phyloP scores from a whole-genome alignment of 371 early-diverging fungal genomes.

The Zopfochytrium polystomum region DNA sequence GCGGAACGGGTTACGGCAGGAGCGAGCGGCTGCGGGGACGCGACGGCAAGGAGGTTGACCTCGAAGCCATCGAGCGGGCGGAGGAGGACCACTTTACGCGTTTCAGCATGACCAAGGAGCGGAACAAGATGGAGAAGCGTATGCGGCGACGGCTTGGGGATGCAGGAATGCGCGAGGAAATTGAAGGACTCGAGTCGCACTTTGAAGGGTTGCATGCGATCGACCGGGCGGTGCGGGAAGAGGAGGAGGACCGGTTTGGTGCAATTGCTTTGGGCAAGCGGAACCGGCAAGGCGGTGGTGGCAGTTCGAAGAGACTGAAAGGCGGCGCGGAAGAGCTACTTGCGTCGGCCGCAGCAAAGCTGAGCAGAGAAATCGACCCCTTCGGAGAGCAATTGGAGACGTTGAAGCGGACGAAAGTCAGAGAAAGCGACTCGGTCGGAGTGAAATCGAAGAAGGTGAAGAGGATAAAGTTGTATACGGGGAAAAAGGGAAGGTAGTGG shows the following conservation, averaged over 20 bases:
- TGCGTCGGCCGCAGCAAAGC: too few relatives aligned
- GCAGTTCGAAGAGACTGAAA: too few relatives aligned
- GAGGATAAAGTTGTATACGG: too few relatives aligned
- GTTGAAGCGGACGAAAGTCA: too few relatives aligned
- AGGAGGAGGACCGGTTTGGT: conserved; percentile 29
- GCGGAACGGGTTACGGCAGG: conserved; percentile 54
- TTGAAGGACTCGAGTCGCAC: conserved; percentile 49
- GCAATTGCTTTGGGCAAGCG: conserved; percentile 22
- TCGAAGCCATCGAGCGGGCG: conserved; percentile 68
- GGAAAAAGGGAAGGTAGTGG: too few relatives aligned
- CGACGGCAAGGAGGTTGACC: conserved; percentile 51
- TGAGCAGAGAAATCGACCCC: too few relatives aligned
- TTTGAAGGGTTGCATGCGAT: conserved; percentile 19
- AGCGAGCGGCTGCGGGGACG: conserved; percentile 24
- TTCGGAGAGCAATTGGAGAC: too few relatives aligned
- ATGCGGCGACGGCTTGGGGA: conserved; percentile 55
- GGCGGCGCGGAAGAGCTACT: too few relatives aligned
- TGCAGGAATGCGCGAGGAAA: conserved; percentile 77
- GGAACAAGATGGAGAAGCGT: conserved; percentile 57
- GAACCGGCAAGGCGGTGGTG: conserved; percentile 27
- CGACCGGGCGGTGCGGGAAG: conserved; percentile 35
- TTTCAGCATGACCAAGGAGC: conserved; percentile 70
- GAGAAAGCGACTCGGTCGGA: too few relatives aligned
- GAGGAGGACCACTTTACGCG: conserved; percentile 93
- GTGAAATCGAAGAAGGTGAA: too few relatives aligned